Base-by-base conservation (phyloP, 2,329 filamentous ascomycete species). In the Cercospora zeae-maydis region DNA sequence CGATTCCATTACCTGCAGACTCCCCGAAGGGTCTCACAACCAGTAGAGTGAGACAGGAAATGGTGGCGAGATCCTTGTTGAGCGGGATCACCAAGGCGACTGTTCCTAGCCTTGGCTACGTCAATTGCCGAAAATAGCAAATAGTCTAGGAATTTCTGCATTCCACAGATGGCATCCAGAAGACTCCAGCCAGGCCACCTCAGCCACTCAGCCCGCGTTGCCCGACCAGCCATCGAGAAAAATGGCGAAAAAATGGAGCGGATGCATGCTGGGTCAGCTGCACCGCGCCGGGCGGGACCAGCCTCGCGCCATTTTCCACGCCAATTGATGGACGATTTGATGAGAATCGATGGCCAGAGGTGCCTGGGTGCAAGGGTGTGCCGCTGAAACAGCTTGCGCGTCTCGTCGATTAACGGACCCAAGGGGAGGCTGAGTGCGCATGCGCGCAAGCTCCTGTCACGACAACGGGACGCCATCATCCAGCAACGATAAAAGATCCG, bases 361-460 rank as follows among this genome's bases (percentile, higher is more conserved):
- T 42, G 51, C 58, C 57, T 56, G 47, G 56, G 42, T 59, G 47
- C 61, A n/a, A 33, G 61, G 61, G 24, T 54, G 49, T 51, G 27
- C 27, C 34, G 37, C 42, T 63, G 61, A 63, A 63, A 63, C 61
- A 34, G 61, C 61, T 63, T 63, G 61, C 61, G 61, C 51, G 61
- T 54, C 42, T 52, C 55, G 51, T 55, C 54, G 47, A 52, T 55
- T 47, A 39, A 58, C 54, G 58, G 30, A 62, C 31, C 24, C n/a
- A n/a, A 37, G 37, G 59, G 42, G 51, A 52, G 47, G 37, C 34
- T 52, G 58, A 24, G 24, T 58, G 37, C 37, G 34, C 42, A 49
- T 53, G 36, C 58, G 58, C 47, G 58, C 36, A 33, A 54, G 58
- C 45, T 59, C 31, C 31, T 30, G 45, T 42, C 54, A 30, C 27